Evolutionary conservation across 2,329 filamentous ascomycete genomes (phyloP).

Genomic region (Sclerotinia glacialis): DNA sequence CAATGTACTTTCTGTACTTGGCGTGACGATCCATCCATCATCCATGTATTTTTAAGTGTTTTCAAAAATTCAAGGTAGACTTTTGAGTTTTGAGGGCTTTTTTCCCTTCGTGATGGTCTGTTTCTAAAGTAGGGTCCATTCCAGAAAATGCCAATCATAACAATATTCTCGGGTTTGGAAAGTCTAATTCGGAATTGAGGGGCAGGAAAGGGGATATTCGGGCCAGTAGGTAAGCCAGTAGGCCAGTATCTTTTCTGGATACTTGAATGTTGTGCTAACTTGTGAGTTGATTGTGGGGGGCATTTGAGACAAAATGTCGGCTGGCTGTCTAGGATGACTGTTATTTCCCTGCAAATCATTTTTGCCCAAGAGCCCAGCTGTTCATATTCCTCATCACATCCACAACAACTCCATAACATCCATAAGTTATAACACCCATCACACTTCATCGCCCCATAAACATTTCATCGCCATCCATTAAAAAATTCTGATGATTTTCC

Average conservation of each 20-base stretch:
- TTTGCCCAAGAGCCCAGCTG: constrained; percentile 9
- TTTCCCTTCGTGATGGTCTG: not conserved
- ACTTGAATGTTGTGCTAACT: not conserved
- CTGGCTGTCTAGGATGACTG: not conserved
- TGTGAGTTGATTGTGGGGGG: constrained; percentile 4
- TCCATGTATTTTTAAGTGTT: not conserved
- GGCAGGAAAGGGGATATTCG: not conserved
- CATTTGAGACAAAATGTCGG: constrained; percentile 1
- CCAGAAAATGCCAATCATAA: not conserved
- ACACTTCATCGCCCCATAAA: not conserved
- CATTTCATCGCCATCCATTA: not conserved
- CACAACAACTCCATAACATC: not conserved
- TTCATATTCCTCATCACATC: constrained; percentile 2
- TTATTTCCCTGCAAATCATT: constrained; percentile 6
- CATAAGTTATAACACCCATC: not conserved
- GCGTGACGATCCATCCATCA: not conserved
- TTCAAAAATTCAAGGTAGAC: not conserved
- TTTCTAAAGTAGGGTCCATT: not conserved
- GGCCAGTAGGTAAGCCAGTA: no score
- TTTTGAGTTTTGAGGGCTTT: constrained; percentile 11
- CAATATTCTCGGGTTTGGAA: not conserved
- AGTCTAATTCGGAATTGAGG: constrained; percentile 10
- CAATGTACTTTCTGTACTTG: not conserved
- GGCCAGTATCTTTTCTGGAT: not conserved
- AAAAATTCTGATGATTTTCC: not conserved